Percentiles rank a stretch among this genome's conserved stretches.
Evolutionary conservation across 2,329 filamentous ascomycete genomes (phyloP).

Genomic region (Cadophora sp.): DNA sequence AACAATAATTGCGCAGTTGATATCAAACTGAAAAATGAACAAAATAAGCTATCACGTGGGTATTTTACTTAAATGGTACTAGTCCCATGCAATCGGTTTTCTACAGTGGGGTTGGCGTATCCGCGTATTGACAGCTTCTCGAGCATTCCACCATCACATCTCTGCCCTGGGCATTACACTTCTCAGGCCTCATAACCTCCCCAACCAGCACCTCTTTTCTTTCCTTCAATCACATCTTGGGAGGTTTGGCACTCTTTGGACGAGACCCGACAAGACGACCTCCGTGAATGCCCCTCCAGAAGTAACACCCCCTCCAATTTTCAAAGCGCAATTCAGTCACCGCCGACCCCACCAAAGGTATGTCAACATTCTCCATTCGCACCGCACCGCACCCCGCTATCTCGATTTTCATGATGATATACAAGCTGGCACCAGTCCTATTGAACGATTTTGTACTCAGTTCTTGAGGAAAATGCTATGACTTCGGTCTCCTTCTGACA

Average conservation of each 20-base stretch:
- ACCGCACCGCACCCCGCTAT: background rate
- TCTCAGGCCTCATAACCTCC: constrained; percentile 28
- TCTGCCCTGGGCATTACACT: background rate
- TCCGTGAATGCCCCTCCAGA: background rate
- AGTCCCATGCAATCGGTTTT: background rate
- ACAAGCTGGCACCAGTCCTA: constrained; percentile 44
- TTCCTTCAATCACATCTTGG: constrained; percentile 1
- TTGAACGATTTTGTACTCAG: constrained; percentile 40
- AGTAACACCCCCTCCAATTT: background rate
- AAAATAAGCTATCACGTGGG: background rate
- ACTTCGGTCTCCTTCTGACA: constrained; percentile 41
- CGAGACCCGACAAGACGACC: background rate
- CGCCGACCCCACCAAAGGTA: constrained; percentile 24
- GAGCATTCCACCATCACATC: constrained; percentile 12
- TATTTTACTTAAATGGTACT: background rate
- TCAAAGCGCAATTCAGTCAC: constrained; percentile 7
- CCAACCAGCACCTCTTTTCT: constrained; percentile 12
- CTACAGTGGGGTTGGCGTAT: constrained; percentile 1
- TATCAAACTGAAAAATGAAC: no score
- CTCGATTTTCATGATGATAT: constrained; percentile 38
- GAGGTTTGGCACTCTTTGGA: constrained; percentile 23
- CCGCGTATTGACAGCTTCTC: constrained; percentile 16
- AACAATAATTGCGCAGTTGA: no score
- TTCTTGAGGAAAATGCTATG: constrained; percentile 40
- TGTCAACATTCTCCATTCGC: constrained; percentile 16